phyloP scores from a whole-genome alignment of 2,329 filamentous ascomycete species.

The Trichoderma arundinaceum region DNA sequence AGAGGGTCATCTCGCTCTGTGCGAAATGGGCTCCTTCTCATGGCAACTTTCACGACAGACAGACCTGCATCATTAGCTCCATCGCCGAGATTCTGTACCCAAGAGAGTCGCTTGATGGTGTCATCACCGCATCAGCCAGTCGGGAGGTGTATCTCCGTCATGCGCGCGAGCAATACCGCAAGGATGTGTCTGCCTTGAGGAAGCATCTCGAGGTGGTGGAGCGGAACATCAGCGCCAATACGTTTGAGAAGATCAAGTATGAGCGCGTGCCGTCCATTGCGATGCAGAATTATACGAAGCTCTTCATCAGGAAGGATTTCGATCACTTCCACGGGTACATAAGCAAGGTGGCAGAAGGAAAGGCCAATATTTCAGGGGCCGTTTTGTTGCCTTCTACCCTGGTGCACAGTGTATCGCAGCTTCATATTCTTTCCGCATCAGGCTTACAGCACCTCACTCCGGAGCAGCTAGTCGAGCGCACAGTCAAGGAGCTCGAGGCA shows the following conservation, averaged over 20 bases:
- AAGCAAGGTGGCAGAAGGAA: constrained; percentile 53
- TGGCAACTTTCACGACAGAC: constrained; percentile 61
- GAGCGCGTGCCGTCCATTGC: constrained; percentile 61
- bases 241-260: constrained; percentile 59
- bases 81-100: constrained; percentile 63
- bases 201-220: constrained; percentile 60
- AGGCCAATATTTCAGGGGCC: constrained; percentile 60
- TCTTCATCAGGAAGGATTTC: constrained; percentile 58
- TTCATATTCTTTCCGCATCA: constrained; percentile 27
- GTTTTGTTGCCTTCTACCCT: constrained; percentile 59
- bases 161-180: constrained; percentile 60
- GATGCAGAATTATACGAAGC: constrained; percentile 57
- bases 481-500: constrained; percentile 41
- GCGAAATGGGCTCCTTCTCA: constrained; percentile 66
- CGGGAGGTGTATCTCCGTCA: constrained; percentile 60
- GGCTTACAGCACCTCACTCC: neutral
- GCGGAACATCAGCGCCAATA: constrained; percentile 54
- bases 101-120: constrained; percentile 39
- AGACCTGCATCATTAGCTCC: constrained; percentile 61
- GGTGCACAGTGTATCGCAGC: constrained; percentile 40
- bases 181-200: constrained; percentile 57
- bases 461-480: constrained; percentile 39
- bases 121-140: constrained; percentile 44
- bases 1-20: constrained; percentile 58
- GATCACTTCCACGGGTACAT: constrained; percentile 58